Evolutionary conservation across 352 stramenopile genomes (phyloP).

Genomic region (Phytophthora uliginosa): DNA sequence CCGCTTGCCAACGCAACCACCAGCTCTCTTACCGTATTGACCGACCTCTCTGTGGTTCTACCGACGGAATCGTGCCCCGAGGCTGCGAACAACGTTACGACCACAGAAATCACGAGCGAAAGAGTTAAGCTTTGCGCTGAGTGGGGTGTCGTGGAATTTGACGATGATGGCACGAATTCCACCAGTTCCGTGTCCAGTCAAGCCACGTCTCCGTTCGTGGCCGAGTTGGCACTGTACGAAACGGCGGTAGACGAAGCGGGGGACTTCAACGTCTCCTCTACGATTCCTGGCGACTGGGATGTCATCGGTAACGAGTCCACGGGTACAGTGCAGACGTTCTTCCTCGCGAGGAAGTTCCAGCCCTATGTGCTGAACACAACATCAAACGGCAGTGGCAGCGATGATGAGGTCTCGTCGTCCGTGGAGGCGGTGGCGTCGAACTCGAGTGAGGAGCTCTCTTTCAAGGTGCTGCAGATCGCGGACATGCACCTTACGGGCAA

Average conservation of each 20-base stretch:
- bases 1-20: conserved; percentile 21
- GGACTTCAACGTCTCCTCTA: conserved; percentile 25
- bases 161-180: conserved; percentile 16
- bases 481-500: conserved; percentile 72
- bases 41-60: conserved; percentile 31
- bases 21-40: conserved; percentile 26
- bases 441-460: conserved; percentile 41
- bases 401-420: conserved; percentile 36
- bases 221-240: conserved; percentile 38
- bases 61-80: conserved; percentile 26
- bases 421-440: conserved; percentile 36
- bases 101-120: conserved; percentile 34
- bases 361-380: conserved; percentile 25
- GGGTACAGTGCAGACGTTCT: conserved; percentile 27
- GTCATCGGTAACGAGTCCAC: conserved; percentile 33
- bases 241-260: conserved; percentile 27
- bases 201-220: conserved; percentile 37
- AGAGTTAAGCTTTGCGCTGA: conserved; percentile 37
- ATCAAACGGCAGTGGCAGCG: not conserved
- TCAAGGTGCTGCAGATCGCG: conserved; percentile 77
- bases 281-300: conserved; percentile 35
- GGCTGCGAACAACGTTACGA: conserved; percentile 9
- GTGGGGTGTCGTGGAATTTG: conserved; percentile 33
- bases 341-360: conserved; percentile 30
- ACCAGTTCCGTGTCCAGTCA: conserved; percentile 16